phyloP scores from a whole-genome alignment of 108 stramenopile genomes.

The Cyclostephanos invisitatus region DNA sequence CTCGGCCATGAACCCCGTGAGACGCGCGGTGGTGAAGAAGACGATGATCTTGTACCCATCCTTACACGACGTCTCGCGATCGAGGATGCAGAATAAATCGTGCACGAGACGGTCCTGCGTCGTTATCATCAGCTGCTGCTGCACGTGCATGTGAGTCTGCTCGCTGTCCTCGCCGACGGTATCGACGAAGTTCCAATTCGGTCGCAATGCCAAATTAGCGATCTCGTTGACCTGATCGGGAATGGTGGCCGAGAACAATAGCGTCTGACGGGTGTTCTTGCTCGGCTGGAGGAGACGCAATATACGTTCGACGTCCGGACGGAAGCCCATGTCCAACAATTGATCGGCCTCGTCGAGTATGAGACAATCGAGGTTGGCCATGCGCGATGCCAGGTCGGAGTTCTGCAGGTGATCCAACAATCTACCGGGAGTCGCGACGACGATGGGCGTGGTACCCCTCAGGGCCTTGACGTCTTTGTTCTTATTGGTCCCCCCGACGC shows the following conservation, averaged over 20 bases:
- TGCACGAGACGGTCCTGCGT: slow-evolving; percentile 35
- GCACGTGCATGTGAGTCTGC: slow-evolving; percentile 57
- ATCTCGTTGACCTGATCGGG: slow-evolving; percentile 65
- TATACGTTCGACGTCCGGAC: slow-evolving; percentile 80
- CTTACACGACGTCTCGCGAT: slow-evolving; percentile 21
- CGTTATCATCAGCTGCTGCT: slow-evolving; percentile 49
- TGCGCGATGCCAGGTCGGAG: slow-evolving; percentile 49
- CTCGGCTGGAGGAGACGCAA: slow-evolving; percentile 56
- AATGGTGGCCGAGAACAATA: slow-evolving; percentile 91
- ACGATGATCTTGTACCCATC: slow-evolving; percentile 68
- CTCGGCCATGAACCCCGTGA: slow-evolving; percentile 80
- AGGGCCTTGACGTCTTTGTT: slow-evolving; percentile 75
- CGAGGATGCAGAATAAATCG: slow-evolving; percentile 41
- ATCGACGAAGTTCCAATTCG: slow-evolving; percentile 53
- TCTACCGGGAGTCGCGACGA: slow-evolving; percentile 93
- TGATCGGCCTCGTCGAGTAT: slow-evolving; percentile 66
- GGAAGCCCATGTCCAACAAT: slow-evolving; percentile 93
- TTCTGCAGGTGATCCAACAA: slow-evolving; percentile 91
- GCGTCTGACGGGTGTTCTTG: slow-evolving; percentile 66
- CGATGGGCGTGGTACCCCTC: slow-evolving; percentile 56
- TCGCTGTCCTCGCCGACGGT: slow-evolving; percentile 55
- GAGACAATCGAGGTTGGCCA: slow-evolving; percentile 37
- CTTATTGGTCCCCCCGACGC: slow-evolving; percentile 81
- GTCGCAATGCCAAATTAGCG: slow-evolving; percentile 36
- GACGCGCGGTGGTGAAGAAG: slow-evolving; percentile 91